Evolutionary conservation across 768 basidiomycete species (phyloP).

Genomic region (Leccinum incarnatum): DNA sequence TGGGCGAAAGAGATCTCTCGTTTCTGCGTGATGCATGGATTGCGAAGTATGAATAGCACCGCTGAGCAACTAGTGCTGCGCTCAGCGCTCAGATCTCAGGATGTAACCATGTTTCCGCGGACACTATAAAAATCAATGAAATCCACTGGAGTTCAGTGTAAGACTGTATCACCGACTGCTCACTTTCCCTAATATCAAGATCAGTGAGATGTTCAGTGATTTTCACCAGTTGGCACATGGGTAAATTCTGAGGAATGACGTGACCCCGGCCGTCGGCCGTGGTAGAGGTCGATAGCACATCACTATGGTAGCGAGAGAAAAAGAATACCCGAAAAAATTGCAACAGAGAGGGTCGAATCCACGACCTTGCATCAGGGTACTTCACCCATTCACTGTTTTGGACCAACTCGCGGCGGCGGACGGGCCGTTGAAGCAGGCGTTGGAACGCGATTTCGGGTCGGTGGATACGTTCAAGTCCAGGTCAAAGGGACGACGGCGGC

Average conservation of each 20-base stretch:
- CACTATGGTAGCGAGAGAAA: too few species aligned
- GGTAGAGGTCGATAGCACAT: too few species aligned
- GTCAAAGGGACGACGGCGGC: constrained; percentile 82
- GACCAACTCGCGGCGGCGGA: constrained; percentile 15
- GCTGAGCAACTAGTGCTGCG: not conserved
- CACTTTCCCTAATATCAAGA: too few species aligned
- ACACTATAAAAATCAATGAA: too few species aligned
- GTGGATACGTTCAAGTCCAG: constrained; percentile 82
- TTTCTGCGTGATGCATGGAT: not conserved
- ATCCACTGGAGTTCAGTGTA: too few species aligned
- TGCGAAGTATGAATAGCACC: not conserved
- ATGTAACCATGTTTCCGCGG: not conserved
- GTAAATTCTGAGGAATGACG: too few species aligned
- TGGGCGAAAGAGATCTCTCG: not conserved
- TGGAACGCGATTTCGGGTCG: constrained; percentile 81
- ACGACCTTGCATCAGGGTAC: constrained; percentile 47
- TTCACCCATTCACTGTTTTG: constrained; percentile 86
- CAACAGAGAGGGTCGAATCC: too few species aligned
- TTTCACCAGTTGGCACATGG: too few species aligned
- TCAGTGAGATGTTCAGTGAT: too few species aligned
- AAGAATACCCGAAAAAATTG: too few species aligned
- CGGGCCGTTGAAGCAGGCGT: constrained; percentile 71
- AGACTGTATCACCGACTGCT: too few species aligned
- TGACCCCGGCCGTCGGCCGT: too few species aligned
- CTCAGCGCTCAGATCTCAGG: not conserved